Conservation (phyloP, 495 filamentous ascomycete genomes). For the Aspergillus bertholletiae region DNA sequence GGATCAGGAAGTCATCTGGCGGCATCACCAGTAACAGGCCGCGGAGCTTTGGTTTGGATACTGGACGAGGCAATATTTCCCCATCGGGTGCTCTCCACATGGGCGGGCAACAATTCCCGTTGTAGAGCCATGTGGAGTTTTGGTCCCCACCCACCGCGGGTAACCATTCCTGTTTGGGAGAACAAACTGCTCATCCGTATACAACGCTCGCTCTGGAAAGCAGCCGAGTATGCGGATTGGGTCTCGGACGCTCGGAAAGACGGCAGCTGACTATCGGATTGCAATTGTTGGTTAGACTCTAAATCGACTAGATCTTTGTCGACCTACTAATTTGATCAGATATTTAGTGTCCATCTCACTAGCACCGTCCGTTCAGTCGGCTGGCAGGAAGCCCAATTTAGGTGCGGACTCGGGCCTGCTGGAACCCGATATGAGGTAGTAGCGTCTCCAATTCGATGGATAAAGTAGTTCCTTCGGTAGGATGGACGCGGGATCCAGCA, state of each 20-base stretch:
- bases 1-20: neutral
- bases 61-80: neutral
- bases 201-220: neutral
- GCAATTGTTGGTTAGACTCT: too few species aligned
- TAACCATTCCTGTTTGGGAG: neutral
- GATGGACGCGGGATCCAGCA: too few species aligned
- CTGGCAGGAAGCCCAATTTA: too few species aligned
- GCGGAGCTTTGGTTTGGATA: neutral
- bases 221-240: neutral
- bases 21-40: neutral
- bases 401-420: too few species aligned
- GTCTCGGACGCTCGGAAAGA: too few species aligned
- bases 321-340: too few species aligned
- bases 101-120: neutral
- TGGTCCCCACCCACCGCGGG: neutral
- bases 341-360: too few species aligned
- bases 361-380: too few species aligned
- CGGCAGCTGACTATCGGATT: neutral
- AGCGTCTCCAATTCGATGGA: too few species aligned
- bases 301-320: too few species aligned
- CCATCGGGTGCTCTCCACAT: neutral
- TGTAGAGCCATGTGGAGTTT: neutral
- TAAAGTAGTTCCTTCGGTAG: too few species aligned
- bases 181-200: neutral
- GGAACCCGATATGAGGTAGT: too few species aligned